phyloP scores from a whole-genome alignment of 2,329 filamentous ascomycete species.

The Hymenoscyphus fraxineus region DNA sequence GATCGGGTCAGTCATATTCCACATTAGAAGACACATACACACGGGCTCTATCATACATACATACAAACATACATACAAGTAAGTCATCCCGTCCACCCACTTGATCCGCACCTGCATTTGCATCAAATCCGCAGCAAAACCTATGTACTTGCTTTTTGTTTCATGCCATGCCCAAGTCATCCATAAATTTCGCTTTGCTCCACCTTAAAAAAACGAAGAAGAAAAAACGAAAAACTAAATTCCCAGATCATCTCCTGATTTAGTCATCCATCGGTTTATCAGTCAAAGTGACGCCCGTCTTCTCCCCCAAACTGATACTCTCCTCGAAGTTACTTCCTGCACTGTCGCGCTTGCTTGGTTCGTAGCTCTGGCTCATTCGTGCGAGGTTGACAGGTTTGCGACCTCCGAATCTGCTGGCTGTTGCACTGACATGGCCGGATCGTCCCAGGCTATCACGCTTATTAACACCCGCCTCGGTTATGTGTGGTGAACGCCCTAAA shows the following conservation, averaged over 20 bases:
- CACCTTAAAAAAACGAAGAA: not conserved
- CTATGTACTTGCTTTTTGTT: no score
- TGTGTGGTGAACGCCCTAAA: conserved; percentile 9
- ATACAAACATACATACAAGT: conserved; percentile 22
- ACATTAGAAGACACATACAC: conserved; percentile 12
- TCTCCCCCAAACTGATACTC: conserved; percentile 34
- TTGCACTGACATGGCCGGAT: conserved; percentile 48
- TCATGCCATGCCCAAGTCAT: not conserved
- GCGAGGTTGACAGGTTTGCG: conserved; percentile 34
- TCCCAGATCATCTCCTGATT: conserved; percentile 7
- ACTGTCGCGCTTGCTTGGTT: conserved; percentile 31
- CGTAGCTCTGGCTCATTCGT: conserved; percentile 32
- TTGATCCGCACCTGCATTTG: no score
- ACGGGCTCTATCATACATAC: conserved; percentile 25
- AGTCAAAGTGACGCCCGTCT: conserved; percentile 61
- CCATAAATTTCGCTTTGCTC: not conserved
- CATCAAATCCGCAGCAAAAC: no score
- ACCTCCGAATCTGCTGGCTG: conserved; percentile 40
- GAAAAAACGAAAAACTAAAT: not conserved
- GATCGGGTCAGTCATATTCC: conserved; percentile 17
- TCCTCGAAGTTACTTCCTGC: conserved; percentile 36
- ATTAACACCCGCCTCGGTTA: conserved; percentile 40
- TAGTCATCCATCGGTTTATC: conserved; percentile 78
- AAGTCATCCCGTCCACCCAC: no score
- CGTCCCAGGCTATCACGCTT: conserved; percentile 64